Base-by-base conservation (phyloP, 2,329 filamentous ascomycete species). In the Zymoseptoria brevis region DNA sequence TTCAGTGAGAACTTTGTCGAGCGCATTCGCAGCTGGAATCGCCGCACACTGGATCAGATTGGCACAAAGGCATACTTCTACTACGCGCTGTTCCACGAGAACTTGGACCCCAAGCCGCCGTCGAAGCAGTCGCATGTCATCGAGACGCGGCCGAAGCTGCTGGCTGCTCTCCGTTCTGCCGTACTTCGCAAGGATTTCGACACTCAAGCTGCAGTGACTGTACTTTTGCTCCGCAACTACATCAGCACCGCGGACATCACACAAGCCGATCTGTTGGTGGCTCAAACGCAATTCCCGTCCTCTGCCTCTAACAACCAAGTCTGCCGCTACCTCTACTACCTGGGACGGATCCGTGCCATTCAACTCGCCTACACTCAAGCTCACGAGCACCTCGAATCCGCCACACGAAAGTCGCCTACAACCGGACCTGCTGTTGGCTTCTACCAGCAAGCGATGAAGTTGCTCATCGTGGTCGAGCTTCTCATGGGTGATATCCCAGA, bases 401-500 rank as follows among this genome's bases (percentile, higher is more conserved):
- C 94, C 51, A 96, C 92, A 29, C 88, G 94, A 69, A 99, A 99
- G 77, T 92, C 94, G 6, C 94, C 94, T 0, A 90, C 91, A 21
- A 94, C 88, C 72, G 84, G 86, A 65, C 92, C 90, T 66, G 94
- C 94, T 4, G 87, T 91, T 51, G 93, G 94, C 52, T 99, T 99
- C 76, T 92, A 95, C 66, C 94, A 96, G 76, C 92, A 91, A 48
- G 93, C 94, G 0, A 96, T 90, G 65, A 99, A 99, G 81, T 83
- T 97, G n/a, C 80, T 97, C 64, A 85, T 97, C 50, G 91, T 99
- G 19, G 94, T 99, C 11, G 93, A 99, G 79, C 81, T 99, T 62
- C 79, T 99, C 64, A 99, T 99, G 94, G 94, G 94, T 64, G 94
- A 99, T 72, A 99, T 99, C 66, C 94, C 94, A 29, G 93, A 97